Evolutionary conservation across 2,329 filamentous ascomycete species (phyloP).

Genomic region (Zymoseptoria ardabiliae): DNA sequence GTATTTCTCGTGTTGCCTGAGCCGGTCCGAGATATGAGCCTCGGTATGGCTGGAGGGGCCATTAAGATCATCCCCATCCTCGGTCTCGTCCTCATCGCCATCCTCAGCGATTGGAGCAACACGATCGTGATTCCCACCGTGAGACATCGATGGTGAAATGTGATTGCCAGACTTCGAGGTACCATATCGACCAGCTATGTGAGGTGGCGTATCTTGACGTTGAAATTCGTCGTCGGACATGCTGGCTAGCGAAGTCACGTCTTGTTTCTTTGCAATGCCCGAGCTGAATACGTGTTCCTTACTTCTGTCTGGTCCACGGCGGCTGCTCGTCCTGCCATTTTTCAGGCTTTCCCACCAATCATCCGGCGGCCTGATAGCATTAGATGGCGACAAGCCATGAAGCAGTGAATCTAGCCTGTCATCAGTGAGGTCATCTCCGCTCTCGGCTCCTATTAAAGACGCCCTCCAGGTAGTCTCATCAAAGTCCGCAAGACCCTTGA

Average conservation of each 20-base stretch:
- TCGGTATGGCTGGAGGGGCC: background rate
- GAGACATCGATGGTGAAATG: background rate
- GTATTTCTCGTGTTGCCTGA: background rate
- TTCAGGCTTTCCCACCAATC: slow-evolving; percentile 31
- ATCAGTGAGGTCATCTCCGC: background rate
- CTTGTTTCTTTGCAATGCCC: background rate
- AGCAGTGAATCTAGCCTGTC: background rate
- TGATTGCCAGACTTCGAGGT: background rate
- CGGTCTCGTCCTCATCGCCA: slow-evolving; percentile 27
- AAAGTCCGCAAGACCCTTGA: slow-evolving; percentile 50
- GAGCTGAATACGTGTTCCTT: background rate
- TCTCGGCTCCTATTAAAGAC: background rate
- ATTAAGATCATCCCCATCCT: slow-evolving; percentile 30
- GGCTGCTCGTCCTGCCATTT: slow-evolving; percentile 1
- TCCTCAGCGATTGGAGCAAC: background rate
- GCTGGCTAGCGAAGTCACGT: background rate
- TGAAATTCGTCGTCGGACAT: slow-evolving; percentile 18
- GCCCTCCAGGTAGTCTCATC: slow-evolving; percentile 39
- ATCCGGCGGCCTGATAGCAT: slow-evolving; percentile 4
- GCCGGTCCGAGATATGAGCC: background rate
- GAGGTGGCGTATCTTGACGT: slow-evolving; percentile 21
- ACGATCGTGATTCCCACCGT: background rate
- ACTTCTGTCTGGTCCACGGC: background rate
- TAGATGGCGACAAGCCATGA: background rate
- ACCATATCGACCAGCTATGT: slow-evolving; percentile 6